Evolutionary conservation across 1,284 basidiomycete genomes (phyloP).

Genomic region (Agroathelia rolfsii): DNA sequence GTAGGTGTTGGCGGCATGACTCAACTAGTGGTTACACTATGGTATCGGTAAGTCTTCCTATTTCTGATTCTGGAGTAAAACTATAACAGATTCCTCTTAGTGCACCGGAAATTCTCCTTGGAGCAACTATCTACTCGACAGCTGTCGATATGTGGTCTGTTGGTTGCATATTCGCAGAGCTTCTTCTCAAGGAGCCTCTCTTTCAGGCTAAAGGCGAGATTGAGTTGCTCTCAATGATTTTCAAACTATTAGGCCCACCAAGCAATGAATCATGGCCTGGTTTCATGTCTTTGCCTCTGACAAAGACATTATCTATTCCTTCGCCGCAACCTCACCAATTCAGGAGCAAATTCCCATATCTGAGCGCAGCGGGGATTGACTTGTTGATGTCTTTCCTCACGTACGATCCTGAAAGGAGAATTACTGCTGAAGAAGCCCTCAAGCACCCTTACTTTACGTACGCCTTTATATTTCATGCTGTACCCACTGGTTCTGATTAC

Average conservation of each 20-base stretch:
- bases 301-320: slow-evolving; percentile 72
- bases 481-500: slow-evolving; percentile 7
- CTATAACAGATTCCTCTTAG: slow-evolving; percentile 40
- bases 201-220: slow-evolving; percentile 95
- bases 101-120: slow-evolving; percentile 92
- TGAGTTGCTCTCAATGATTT: slow-evolving; percentile 89
- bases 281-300: slow-evolving; percentile 66
- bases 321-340: slow-evolving; percentile 67
- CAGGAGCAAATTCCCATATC: slow-evolving; percentile 71
- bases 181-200: slow-evolving; percentile 87
- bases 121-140: slow-evolving; percentile 87
- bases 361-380: slow-evolving; percentile 79
- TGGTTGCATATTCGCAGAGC: slow-evolving; percentile 98
- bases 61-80: too few relatives aligned
- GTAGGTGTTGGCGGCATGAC: slow-evolving; percentile 90
- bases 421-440: slow-evolving; percentile 82
- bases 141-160: slow-evolving; percentile 99
- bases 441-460: slow-evolving; percentile 90
- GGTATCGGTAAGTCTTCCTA: slow-evolving; percentile 77
- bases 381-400: slow-evolving; percentile 75
- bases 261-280: slow-evolving; percentile 83
- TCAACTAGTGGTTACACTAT: slow-evolving; percentile 93
- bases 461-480: too few relatives aligned
- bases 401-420: slow-evolving; percentile 82
- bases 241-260: slow-evolving; percentile 86